These are phyloP conservation scores for Trichoderma semiorbis DNA, from an alignment of 2,329 filamentous ascomycete genomes.

Conservation along the genomic window DNA sequence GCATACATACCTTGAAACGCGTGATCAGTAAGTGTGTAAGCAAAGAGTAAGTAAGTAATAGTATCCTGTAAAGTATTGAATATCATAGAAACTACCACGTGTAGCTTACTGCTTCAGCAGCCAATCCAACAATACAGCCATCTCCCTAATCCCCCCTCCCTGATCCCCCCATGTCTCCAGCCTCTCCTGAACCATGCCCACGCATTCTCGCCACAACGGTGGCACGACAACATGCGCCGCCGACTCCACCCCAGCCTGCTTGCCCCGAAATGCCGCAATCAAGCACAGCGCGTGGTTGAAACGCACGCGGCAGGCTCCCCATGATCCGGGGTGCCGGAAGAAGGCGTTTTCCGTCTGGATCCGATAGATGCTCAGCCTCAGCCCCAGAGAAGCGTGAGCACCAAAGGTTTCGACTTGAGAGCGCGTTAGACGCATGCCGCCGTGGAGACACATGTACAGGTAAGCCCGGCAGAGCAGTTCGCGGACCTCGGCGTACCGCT, in stretches of 20 bases:
- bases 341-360: slow-evolving; percentile 2
- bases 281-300: slow-evolving; percentile 1
- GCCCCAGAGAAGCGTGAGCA: not conserved
- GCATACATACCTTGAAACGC: no score
- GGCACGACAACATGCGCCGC: not conserved
- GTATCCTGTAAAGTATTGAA: not conserved
- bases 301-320: not conserved
- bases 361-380: not conserved
- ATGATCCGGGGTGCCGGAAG: not conserved
- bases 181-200: not conserved
- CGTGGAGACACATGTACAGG: slow-evolving; percentile 6
- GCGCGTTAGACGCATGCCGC: not conserved
- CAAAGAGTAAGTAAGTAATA: not conserved
- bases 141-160: not conserved
- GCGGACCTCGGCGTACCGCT: not conserved
- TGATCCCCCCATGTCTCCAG: not conserved
- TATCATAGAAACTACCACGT: not conserved
- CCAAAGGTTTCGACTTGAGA: not conserved
- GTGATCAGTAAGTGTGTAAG: not conserved
- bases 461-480: not conserved
- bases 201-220: not conserved
- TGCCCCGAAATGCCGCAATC: not conserved
- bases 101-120: not conserved
- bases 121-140: not conserved
- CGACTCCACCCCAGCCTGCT: slow-evolving; percentile 1